Percentiles rank a stretch among this genome's conserved stretches.
These are phyloP conservation scores for Microsporum canis DNA, from an alignment of 2,329 filamentous ascomycete genomes.

Conservation along the genomic window DNA sequence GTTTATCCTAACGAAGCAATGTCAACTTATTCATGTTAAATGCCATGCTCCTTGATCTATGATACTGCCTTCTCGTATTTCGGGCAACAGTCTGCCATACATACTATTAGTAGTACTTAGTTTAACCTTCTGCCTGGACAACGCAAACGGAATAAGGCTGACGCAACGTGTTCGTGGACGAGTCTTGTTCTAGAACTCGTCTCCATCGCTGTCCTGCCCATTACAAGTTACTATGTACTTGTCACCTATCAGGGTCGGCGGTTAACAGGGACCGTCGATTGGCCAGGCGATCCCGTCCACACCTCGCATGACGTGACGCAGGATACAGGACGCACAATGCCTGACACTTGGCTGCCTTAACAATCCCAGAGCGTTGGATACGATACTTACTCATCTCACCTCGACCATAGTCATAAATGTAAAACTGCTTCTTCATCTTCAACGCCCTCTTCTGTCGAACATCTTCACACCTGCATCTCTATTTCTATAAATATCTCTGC, in stretches of 20 bases:
- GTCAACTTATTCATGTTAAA: background rate
- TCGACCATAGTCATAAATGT: background rate
- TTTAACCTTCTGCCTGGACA: background rate
- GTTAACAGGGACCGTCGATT: background rate
- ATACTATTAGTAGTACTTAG: background rate
- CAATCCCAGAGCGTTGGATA: background rate
- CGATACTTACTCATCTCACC: background rate
- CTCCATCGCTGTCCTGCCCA: background rate
- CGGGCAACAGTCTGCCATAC: background rate
- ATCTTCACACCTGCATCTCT: background rate
- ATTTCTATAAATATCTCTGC: background rate
- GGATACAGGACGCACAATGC: background rate
- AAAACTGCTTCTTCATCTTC: background rate
- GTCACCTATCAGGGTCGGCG: background rate
- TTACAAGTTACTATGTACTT: background rate
- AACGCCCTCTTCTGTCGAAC: background rate
- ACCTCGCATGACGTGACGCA: background rate
- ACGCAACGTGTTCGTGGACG: background rate
- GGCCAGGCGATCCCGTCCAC: background rate
- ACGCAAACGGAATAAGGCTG: background rate
- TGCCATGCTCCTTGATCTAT: background rate
- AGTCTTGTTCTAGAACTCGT: background rate
- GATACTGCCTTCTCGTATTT: background rate
- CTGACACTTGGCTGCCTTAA: background rate
- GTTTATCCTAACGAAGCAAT: conserved; percentile 2